Percentiles rank a stretch among this genome's conserved stretches.
phyloP scores from a whole-genome alignment of 768 basidiomycete species.

The Termitomyces sp. region DNA sequence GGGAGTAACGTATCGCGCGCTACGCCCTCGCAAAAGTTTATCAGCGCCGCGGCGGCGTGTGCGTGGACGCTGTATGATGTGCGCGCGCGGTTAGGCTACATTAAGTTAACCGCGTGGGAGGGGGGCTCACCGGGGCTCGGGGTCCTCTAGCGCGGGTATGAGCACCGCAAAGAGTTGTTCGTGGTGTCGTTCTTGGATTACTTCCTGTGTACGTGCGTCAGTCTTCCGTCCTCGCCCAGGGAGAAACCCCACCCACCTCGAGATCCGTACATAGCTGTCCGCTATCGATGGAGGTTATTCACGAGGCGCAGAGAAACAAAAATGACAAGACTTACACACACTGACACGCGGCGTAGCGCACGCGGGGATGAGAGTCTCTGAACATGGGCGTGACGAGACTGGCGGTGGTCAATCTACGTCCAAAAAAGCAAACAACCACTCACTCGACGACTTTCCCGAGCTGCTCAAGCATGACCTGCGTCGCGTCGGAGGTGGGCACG shows the following conservation, averaged over 20 bases:
- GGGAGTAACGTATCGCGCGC: conserved; percentile 67
- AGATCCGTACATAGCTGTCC: conserved; percentile 89
- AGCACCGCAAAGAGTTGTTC: conserved; percentile 64
- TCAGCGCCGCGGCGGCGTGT: conserved; percentile 82
- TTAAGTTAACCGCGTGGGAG: no score
- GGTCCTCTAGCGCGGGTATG: conserved; percentile 69
- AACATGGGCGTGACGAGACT: conserved; percentile 68
- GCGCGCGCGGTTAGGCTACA: no score
- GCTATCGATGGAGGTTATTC: conserved; percentile 28
- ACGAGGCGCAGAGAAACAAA: not conserved
- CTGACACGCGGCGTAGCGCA: conserved; percentile 77
- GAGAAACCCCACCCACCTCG: conserved; percentile 41
- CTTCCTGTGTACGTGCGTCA: conserved; percentile 38
- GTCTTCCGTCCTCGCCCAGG: no score
- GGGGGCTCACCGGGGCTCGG: conserved; percentile 56
- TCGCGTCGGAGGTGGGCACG: no score
- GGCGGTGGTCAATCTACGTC: no score
- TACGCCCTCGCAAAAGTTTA: conserved; percentile 90
- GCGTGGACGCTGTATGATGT: conserved; percentile 60
- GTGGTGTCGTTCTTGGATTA: conserved; percentile 71
- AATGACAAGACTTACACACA: conserved; percentile 58
- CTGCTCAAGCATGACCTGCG: conserved; percentile 63
- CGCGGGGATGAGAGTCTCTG: conserved; percentile 71
- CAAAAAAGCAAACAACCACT: not conserved
- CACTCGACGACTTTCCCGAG: conserved; percentile 80